Evolutionary conservation across 495 filamentous ascomycete genomes (phyloP).

Genomic region (Hypoxylon lienhwacheense): DNA sequence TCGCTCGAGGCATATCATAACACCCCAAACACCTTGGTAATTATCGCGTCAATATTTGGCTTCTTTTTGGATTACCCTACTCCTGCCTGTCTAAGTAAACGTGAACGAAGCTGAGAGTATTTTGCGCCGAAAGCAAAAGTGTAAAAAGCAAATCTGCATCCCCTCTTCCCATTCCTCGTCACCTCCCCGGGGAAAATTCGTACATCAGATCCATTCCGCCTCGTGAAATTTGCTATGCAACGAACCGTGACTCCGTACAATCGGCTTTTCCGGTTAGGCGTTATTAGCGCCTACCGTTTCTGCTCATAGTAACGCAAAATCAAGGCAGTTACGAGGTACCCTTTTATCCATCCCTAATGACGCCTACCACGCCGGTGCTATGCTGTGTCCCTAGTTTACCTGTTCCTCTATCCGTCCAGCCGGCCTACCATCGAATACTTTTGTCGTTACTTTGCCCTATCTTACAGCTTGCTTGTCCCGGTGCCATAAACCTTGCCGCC

Average conservation of each 20-base stretch:
- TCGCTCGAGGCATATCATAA: no score
- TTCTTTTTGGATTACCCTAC: neutral
- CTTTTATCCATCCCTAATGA: slow-evolving; percentile 26
- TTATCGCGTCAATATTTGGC: neutral
- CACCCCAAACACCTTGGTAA: no score
- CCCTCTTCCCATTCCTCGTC: neutral
- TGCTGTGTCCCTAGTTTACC: slow-evolving; percentile 25
- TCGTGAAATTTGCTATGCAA: slow-evolving; percentile 13
- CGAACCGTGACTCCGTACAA: slow-evolving; percentile 25
- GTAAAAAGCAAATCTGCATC: neutral
- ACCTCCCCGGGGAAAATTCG: neutral
- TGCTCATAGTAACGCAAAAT: slow-evolving; percentile 1
- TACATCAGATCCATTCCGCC: neutral
- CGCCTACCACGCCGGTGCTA: slow-evolving; percentile 32
- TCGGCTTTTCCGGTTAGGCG: neutral
- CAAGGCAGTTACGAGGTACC: slow-evolving; percentile 14
- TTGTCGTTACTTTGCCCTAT: slow-evolving; percentile 1
- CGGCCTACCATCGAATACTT: slow-evolving; percentile 17
- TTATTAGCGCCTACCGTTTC: slow-evolving; percentile 1
- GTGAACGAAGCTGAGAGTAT: neutral
- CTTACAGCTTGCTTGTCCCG: slow-evolving; percentile 2
- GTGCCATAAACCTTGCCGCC: neutral
- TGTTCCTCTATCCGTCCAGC: slow-evolving; percentile 24
- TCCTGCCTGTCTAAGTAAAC: neutral
- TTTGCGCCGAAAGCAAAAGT: no score